Evolutionary conservation across 257 asterid species (phyloP), one percentile per base, ranked within the genome.

Genomic region (Gynochthodes officinalis): DNA sequence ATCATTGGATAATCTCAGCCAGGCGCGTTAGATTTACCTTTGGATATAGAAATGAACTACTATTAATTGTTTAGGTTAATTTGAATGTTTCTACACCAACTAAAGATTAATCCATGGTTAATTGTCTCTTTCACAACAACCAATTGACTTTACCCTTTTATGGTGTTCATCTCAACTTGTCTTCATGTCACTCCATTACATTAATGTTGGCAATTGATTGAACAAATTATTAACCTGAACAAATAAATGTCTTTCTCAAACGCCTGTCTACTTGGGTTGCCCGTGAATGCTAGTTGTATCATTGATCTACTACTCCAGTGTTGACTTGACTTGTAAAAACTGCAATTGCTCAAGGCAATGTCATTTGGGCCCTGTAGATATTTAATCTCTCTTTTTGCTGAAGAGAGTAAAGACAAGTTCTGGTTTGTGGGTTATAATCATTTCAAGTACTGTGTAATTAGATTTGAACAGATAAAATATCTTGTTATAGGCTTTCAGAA

Each of bases 1-100:
- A 64, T 3, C 21, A 21, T 21, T n/a, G 0, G 28, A 64, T 9
- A 64, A 37, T 40, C 49, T 63, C 60, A 53, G 30, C 28, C 27
- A 35, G 39, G 4, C 64, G 25, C 37, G 64, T 69, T 19, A 8
- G 19, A 0, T 37, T 54, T 13, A 15, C 6, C 28, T 54, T 69
- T 54, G 52, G 2, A 53, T 2, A n/a, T 69, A 21, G 10, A 25
- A 48, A 11, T 48, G 59, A 18, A 5, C n/a, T 61, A 6, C 1
- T 18, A 18, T 13, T 12, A 23, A 7, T 35, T 33, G 7, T 46
- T 49, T 50, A 50, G 14, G 1, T 40, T n/a, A 69, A 30, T 18
- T 23, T 37, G 73, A 37, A 69, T 37, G 64, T 69, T 37, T 69
- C 64, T 42, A 69, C 52, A 37, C 53, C 64, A n/a, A 23, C 39